A percentile compares a stretch with the other conserved stretches of the same genome.
phyloP scores from a whole-genome alignment of 306 rosid genomes.

The Vigna hirtella region DNA sequence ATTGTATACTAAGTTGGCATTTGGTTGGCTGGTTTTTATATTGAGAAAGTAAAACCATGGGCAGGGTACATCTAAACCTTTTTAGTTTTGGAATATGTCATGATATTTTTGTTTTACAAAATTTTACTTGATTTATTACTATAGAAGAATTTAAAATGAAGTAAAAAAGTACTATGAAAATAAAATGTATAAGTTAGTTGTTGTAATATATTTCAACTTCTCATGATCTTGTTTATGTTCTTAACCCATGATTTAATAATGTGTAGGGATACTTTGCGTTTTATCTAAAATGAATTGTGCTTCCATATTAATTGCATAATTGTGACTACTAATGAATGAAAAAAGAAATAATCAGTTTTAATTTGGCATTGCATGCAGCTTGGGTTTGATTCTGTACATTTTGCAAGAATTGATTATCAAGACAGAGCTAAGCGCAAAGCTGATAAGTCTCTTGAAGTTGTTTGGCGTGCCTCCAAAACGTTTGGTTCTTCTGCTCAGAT shows the following conservation, averaged over 20 bases:
- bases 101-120: background rate
- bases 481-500: slow-evolving; percentile 90
- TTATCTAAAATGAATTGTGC: background rate
- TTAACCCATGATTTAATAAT: background rate
- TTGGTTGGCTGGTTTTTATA: too few relatives aligned
- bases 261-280: background rate
- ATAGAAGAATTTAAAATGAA: background rate
- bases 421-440: slow-evolving; percentile 76
- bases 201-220: too few relatives aligned
- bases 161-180: too few relatives aligned
- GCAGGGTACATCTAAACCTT: background rate
- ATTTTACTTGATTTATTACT: background rate
- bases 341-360: slow-evolving; percentile 10
- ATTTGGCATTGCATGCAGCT: slow-evolving; percentile 65
- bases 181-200: too few relatives aligned
- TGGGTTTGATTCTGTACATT: slow-evolving; percentile 94
- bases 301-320: background rate
- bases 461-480: slow-evolving; percentile 89
- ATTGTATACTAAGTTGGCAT: too few relatives aligned
- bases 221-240: background rate
- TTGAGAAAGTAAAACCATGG: background rate
- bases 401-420: slow-evolving; percentile 90
- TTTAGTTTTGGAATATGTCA: background rate
- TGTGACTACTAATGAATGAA: background rate
- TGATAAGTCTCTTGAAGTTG: slow-evolving; percentile 86